Evolutionary conservation across 495 filamentous ascomycete genomes (phyloP), one percentile per base, ranked within the genome.

Genomic region (Pseudoneurospora amorphoporcata): DNA sequence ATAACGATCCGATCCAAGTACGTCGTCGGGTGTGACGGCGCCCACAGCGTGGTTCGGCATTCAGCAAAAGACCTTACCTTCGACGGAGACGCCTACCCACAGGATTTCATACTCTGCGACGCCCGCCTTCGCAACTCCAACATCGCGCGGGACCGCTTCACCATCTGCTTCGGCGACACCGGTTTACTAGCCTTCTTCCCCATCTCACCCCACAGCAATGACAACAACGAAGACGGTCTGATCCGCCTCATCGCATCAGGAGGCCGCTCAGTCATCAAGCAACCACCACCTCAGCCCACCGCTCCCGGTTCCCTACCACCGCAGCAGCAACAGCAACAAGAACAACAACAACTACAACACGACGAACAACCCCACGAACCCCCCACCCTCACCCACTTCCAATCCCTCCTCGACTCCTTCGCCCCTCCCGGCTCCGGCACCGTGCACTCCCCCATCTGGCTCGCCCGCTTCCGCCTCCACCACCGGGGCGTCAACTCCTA

Each of bases 91-190:
- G 72, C 77, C 1, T 84, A 83, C 70, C 79, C 81, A 38, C 80
- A 84, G 37, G 80, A 79, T 41, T 87, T 85, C 74, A 77, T 86
- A 32, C 81, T 86, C 43, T 81, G 83, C 74, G 85, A 87, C 69
- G 80, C 79, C 6, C 76, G 76, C 41, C 68, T 87, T 16, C 39
- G 69, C 8, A 78, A 79, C 39, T 78, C 78, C 42, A 72, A 77
- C 39, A n/a, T 83, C 47, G 14, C 79, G 47, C 61, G 72, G 68
- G 71, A 81, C 74, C 68, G 77, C 43, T 29, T 77, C 69, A n/a
- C 79, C 69, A 69, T 81, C 7, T 61, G 77, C 71, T 23, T 80
- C 72, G 42, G 80, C 74, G 68, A 42, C 12, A 39, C 76, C 0
- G 79, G 79, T 8, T 58, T 79, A 32, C 37, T 82, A 6, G 77